Conservation (phyloP, 2,329 filamentous ascomycete species). For the Apiospora koreana region DNA sequence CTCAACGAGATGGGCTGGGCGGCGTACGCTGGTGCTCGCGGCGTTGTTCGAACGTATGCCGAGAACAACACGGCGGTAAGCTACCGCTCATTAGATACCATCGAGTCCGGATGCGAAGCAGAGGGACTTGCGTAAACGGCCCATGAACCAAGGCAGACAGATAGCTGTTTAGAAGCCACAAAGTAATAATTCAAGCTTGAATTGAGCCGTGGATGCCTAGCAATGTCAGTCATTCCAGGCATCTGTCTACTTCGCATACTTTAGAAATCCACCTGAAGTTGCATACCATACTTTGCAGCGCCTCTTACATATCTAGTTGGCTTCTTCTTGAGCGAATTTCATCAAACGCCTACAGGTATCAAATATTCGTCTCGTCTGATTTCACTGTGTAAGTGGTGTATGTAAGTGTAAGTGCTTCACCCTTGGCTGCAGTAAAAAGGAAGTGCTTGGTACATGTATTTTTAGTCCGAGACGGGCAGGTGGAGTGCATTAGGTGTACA, state of each 20-base stretch:
- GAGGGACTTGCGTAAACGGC: background rate
- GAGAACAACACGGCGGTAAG: background rate
- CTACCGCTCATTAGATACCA: background rate
- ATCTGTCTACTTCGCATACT: background rate
- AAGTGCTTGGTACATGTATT: background rate
- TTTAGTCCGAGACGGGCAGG: slow-evolving; percentile 1
- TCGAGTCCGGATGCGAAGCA: background rate
- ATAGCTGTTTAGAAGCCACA: background rate
- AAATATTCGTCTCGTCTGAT: background rate
- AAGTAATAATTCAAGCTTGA: no score
- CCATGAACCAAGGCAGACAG: background rate
- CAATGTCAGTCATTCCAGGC: background rate
- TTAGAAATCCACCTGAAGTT: background rate
- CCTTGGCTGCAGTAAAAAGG: background rate
- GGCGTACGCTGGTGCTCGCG: slow-evolving; percentile 1
- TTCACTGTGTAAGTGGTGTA: background rate
- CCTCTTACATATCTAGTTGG: background rate
- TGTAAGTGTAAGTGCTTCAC: background rate
- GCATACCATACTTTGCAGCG: background rate
- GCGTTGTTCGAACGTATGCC: background rate
- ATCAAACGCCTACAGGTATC: background rate
- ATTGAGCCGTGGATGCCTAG: no score
- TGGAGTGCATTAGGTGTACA: background rate
- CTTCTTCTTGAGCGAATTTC: background rate
- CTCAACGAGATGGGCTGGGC: slow-evolving; percentile 14